Base-by-base conservation (phyloP, 1,139 yeast genomes). In the Hemisphaericaspora xylanilytica region DNA sequence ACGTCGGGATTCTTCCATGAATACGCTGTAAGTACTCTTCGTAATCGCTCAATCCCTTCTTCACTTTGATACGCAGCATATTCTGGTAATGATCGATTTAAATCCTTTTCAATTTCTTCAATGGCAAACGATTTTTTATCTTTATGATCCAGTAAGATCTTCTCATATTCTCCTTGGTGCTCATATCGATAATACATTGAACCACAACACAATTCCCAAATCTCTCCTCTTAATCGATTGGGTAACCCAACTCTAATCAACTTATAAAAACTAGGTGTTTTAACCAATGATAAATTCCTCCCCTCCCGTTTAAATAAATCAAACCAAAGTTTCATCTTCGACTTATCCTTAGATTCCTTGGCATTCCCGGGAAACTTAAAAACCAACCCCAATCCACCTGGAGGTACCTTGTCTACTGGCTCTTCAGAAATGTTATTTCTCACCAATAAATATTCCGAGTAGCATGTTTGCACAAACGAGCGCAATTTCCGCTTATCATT, bases 1-100 rank as follows among this genome's bases (percentile, higher is more conserved):
- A 94, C 88, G 38, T 92, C 96, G 0, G 97, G 97, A 56, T 90
- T 89, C 52, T 86, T 87, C 97, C 97, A 92, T 0, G 97, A 87
- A 55, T 89, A 94, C 0, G 96, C 96, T 0, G 94, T 85, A 45
- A 94, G 71, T 0, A 94, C 98, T 42, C 95, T 73, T 46, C 98
- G 73, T 38, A 94, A 71, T 39, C 96, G 72, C 40, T 72, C 77
- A 35, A 94, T 90, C 6, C 99, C 98, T 52, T 86, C 95, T 4
- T 75, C 75, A 9, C 75, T 73, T 59, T 92, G 97, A 56, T 90
- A 94, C 0, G 96, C 98, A 2, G 95, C 84, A 57, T 92, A 94
- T 61, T 94, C 98, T 0, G 99, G 99, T 42, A 94, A 65, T 0
- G 97, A 89, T 42, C 99, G 72, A 55, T 90, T 88, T 55, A 94